Evolutionary conservation across 805 yeast species (phyloP).

Genomic region (Cyberlindnera mycetangii): DNA sequence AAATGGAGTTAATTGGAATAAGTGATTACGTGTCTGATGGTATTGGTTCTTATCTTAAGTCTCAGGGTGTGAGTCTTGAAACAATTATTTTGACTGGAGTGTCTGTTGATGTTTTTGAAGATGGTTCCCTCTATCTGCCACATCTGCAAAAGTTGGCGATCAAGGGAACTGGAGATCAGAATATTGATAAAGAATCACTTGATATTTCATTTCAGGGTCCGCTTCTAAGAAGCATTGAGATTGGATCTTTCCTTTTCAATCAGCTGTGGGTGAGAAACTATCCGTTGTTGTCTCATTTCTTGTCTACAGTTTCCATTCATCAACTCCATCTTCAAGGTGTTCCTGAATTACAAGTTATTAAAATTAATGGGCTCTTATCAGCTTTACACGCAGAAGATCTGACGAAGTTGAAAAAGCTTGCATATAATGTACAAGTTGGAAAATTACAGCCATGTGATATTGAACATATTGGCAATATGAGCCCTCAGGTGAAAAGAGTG

Average conservation of each 20-base stretch:
- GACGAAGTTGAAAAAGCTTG: neutral
- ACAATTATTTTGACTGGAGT: neutral
- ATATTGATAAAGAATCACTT: neutral
- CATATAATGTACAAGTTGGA: neutral
- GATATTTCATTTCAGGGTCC: neutral
- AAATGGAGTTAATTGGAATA: neutral
- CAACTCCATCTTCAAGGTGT: neutral
- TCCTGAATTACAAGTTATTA: neutral
- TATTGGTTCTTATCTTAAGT: neutral
- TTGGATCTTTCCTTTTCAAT: neutral
- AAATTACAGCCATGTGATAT: neutral
- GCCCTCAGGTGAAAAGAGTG: neutral
- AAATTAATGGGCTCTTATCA: neutral
- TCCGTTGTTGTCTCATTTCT: neutral
- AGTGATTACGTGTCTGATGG: neutral
- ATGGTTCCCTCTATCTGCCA: neutral
- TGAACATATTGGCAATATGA: neutral
- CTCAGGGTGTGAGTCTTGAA: neutral
- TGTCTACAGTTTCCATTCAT: neutral
- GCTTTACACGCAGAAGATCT: neutral
- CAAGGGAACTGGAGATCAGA: constrained; percentile 1
- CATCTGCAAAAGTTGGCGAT: neutral
- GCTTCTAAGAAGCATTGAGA: neutral
- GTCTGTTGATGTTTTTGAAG: neutral
- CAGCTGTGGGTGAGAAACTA: neutral